Evolutionary conservation across 345 rosid species (phyloP).

Genomic region (Schrenkiella parvula): DNA sequence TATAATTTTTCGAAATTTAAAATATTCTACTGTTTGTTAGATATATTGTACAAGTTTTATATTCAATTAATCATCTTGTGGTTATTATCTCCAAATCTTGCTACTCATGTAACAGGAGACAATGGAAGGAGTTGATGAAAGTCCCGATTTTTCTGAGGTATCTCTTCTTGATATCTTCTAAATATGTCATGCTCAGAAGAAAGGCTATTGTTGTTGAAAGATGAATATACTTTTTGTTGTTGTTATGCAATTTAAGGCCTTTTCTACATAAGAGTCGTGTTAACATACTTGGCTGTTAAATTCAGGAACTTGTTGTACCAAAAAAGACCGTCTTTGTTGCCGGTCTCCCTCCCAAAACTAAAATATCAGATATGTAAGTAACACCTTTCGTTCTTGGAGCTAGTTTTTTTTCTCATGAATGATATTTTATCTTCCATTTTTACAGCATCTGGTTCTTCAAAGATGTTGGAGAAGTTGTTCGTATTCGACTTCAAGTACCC

Average conservation of each 20-base stretch:
- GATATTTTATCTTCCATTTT: not conserved
- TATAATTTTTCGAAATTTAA: not conserved
- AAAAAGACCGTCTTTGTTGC: too few species aligned
- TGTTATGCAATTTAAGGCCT: too few species aligned
- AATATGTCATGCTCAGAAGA: not conserved
- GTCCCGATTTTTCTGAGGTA: too few species aligned
- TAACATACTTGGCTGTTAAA: too few species aligned
- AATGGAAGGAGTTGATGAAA: too few species aligned
- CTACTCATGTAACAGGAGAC: not conserved
- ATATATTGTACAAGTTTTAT: not conserved
- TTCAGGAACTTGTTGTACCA: too few species aligned
- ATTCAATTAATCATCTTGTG: not conserved
- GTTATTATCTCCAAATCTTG: too few species aligned
- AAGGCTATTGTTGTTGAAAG: not conserved
- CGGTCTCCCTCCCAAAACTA: too few species aligned
- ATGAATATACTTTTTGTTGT: too few species aligned
- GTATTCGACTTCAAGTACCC: too few species aligned
- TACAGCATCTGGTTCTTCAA: not conserved
- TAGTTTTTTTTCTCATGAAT: not conserved
- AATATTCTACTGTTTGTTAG: too few species aligned
- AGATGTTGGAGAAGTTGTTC: not conserved
- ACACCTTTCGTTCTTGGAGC: not conserved
- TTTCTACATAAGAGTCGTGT: too few species aligned
- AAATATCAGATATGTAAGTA: not conserved
- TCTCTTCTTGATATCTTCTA: not conserved